Base-by-base conservation (phyloP, 805 yeast species). In the Candida hungchunana region DNA sequence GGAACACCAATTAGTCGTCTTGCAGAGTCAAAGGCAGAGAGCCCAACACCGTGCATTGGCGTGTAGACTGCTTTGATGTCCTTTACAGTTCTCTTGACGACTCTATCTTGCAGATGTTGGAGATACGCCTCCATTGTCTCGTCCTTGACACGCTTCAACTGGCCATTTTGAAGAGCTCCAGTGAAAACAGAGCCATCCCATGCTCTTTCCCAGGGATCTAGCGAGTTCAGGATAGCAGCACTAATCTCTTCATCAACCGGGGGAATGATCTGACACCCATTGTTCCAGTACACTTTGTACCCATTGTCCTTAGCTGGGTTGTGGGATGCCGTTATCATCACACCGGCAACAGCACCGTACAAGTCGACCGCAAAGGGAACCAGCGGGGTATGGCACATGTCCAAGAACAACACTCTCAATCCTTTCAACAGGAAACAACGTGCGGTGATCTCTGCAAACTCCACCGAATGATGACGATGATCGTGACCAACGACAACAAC, bases 31-130 rank as follows among this genome's bases (percentile, higher is more conserved):
- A 82, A 78, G 18, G 78, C 72, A 29, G 77, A 79, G 18, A 67
- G 62, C 0, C 98, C 98, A 7, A 90, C 95, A 8, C 98, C 98
- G 58, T 90, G 97, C 81, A 90, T 79, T 16, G 97, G 95, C 0
- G 97, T 90, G 54, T 90, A 90, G 1, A 88, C 84, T 39, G 82
- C 78, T 53, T 68, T 55, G 38, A 71, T 62, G 40, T 56, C 55
- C 29, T 29, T 11, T 3, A 55, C 25, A 11, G 36, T 20, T 15
- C 40, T 35, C n/a, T 45, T 48, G 6, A 72, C 56, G 34, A 79
- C 55, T 10, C 61, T 50, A 0, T 43, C 7, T 2, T 44, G 41
- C 5, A 74, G 36, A 12, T 56, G 48, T 0, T 50, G 29, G 1
- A 71, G 42, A 53, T 82, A 84, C 3, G 46, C 40, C 1, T 55